Percentiles rank a stretch among this genome's conserved stretches.
Conservation (phyloP, 106 monocot species). For the Iris macrosiphon region DNA sequence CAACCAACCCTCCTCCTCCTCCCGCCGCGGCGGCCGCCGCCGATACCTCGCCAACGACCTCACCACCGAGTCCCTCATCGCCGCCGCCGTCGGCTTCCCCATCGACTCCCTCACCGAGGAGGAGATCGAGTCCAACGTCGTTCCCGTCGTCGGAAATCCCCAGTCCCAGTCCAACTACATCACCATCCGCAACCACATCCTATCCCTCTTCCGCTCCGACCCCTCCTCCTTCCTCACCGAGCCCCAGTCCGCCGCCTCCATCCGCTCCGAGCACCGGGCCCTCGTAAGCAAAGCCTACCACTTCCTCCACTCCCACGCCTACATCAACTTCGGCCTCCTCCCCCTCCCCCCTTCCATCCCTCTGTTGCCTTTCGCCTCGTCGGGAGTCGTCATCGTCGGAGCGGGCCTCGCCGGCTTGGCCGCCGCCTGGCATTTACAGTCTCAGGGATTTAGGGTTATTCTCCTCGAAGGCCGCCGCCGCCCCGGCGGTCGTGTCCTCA, state of each 20-base stretch:
- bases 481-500: constrained; percentile 82
- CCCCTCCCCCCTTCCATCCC: constrained; percentile 11
- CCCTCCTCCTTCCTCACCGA: constrained; percentile 47
- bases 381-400: constrained; percentile 55
- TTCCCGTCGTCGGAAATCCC: constrained; percentile 40
- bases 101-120: constrained; percentile 91
- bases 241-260: constrained; percentile 57
- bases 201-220: constrained; percentile 74
- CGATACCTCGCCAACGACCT: constrained; percentile 59
- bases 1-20: constrained; percentile 20
- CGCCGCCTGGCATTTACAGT: constrained; percentile 70
- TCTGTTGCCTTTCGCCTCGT: constrained; percentile 4
- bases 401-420: constrained; percentile 82
- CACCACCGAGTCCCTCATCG: constrained; percentile 76
- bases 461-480: constrained; percentile 77
- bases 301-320: constrained; percentile 64
- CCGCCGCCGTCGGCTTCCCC: constrained; percentile 78
- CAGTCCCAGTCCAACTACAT: constrained; percentile 71
- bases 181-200: constrained; percentile 84
- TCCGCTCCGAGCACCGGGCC: constrained; percentile 61
- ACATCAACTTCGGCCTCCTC: constrained; percentile 77
- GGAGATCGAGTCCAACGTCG: constrained; percentile 67
- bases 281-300: constrained; percentile 40
- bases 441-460: constrained; percentile 64
- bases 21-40: constrained; percentile 14